Evolutionary conservation across 257 asterid genomes (phyloP), one percentile per base, ranked within the genome.

Genomic region (Solanum tacnaense): DNA sequence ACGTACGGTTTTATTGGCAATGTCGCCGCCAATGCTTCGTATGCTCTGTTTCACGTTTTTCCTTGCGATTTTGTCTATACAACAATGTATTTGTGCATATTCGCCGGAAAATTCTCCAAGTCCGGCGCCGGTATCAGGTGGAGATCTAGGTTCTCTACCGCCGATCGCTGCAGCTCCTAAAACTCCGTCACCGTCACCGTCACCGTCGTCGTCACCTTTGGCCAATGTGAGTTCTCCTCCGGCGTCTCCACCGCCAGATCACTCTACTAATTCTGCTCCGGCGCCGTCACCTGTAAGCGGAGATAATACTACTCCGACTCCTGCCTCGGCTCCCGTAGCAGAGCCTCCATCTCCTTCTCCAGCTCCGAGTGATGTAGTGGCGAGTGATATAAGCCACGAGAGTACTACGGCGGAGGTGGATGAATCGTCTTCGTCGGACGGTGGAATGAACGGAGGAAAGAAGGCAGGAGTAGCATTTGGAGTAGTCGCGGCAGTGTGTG

Each of bases 401-500:
- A 87, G 79, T 84, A 16, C 7, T 86, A 13, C 18, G 67, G 86
- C 62, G 32, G 87, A 15, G 89, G 83, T n/a, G 88, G 89, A 73
- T 16, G 58, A 68, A 6, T 44, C 85, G 9, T 86, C 85, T 0
- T 89, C 94, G 7, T 87, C 91, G 18, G 79, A 72, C 15, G 89
- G 89, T 60, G 96, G 96, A 13, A 91, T 92, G 94, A 88, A 81
- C 58, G 90, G 92, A 0, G 95, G 95, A 5, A 74, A 92, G 72
- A 95, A 94, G 92, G 95, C 93, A 4, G 98, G 98, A 8, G 82
- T 96, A 5, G 93, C 95, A 3, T 7, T 95, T 16, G 99, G 98
- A 81, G 96, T 95, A 1, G 85, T 95, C 1, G 94, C 91, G 2
- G 93, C 89, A 1, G 94, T 87, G 21, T 89, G 88, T 87, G 31